A percentile compares a stretch with the other conserved stretches of the same genome.
Conservation (phyloP, 1,284 basidiomycete species). For the Grifola frondosa region DNA sequence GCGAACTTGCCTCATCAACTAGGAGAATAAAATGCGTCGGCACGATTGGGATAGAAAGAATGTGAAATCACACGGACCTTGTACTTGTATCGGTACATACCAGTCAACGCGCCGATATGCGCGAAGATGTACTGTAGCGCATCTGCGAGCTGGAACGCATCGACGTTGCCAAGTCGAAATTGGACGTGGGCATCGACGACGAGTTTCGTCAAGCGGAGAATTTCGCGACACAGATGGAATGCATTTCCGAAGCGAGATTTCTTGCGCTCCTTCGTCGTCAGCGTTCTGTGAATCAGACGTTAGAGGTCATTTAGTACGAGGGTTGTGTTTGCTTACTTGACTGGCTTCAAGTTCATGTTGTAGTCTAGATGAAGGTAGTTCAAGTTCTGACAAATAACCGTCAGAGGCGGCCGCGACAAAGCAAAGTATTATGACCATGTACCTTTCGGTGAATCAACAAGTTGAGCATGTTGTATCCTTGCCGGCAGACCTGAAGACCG, state of each 20-base stretch:
- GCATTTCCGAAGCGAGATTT: slow-evolving; percentile 99
- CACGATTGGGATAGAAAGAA: background rate
- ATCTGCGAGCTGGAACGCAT: slow-evolving; percentile 99
- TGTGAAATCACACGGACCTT: slow-evolving; percentile 66
- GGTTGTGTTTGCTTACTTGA: slow-evolving; percentile 75
- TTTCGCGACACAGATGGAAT: slow-evolving; percentile 97
- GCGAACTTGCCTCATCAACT: slow-evolving; percentile 98
- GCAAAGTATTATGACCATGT: slow-evolving; percentile 15
- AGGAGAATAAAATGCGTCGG: background rate
- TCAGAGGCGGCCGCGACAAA: slow-evolving; percentile 4
- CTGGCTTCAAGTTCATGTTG: slow-evolving; percentile 96
- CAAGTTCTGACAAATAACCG: slow-evolving; percentile 62
- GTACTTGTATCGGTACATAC: slow-evolving; percentile 99
- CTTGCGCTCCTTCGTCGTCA: slow-evolving; percentile 99
- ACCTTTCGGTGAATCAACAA: slow-evolving; percentile 98
- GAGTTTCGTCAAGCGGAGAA: slow-evolving; percentile 95
- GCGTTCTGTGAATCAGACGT: no score
- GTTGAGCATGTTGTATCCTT: slow-evolving; percentile 99
- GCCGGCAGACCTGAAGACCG: slow-evolving; percentile 95
- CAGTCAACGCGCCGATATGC: slow-evolving; percentile 96
- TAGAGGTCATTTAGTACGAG: no score
- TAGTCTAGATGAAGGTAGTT: slow-evolving; percentile 95
- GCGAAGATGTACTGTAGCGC: slow-evolving; percentile 98
- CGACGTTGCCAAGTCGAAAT: slow-evolving; percentile 97
- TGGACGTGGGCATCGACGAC: slow-evolving; percentile 99